phyloP scores from a whole-genome alignment of 2,329 filamentous ascomycete genomes.

The Penicillium rolfsii region DNA sequence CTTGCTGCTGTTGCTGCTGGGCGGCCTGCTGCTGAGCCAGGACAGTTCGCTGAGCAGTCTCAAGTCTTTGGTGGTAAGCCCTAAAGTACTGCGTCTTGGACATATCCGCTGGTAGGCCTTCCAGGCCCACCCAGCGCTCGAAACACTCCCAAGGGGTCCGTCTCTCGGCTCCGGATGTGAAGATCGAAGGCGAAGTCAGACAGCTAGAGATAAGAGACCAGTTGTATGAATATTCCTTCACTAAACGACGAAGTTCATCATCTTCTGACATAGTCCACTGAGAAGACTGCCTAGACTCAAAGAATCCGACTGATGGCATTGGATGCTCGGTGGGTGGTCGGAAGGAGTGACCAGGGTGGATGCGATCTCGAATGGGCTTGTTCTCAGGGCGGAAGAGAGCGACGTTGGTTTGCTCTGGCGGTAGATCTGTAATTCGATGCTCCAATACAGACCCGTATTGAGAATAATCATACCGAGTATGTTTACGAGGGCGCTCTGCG shows the following conservation, averaged over 20 bases:
- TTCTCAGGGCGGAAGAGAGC: constrained; percentile 89
- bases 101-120: constrained; percentile 90
- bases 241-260: constrained; percentile 80
- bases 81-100: constrained; percentile 95
- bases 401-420: constrained; percentile 73
- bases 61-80: constrained; percentile 65
- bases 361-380: constrained; percentile 82
- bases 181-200: constrained; percentile 72
- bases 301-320: constrained; percentile 90
- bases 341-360: constrained; percentile 91
- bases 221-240: constrained; percentile 94
- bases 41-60: constrained; percentile 64
- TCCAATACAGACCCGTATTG: constrained; percentile 71
- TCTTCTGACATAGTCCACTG: constrained; percentile 93
- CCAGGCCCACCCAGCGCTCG: constrained; percentile 90
- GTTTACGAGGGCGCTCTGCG: constrained; percentile 70
- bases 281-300: constrained; percentile 81
- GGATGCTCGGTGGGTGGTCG: constrained; percentile 86
- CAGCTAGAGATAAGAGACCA: constrained; percentile 93
- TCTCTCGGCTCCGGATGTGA: constrained; percentile 82
- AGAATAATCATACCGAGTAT: constrained; percentile 79
- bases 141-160: constrained; percentile 99
- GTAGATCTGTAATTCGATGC: constrained; percentile 55
- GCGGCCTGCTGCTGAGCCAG: constrained; percentile 60
- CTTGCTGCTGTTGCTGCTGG: constrained; percentile 56